Conservation (phyloP, 2,329 filamentous ascomycete genomes). For the Chaetomiaceae sp. region DNA sequence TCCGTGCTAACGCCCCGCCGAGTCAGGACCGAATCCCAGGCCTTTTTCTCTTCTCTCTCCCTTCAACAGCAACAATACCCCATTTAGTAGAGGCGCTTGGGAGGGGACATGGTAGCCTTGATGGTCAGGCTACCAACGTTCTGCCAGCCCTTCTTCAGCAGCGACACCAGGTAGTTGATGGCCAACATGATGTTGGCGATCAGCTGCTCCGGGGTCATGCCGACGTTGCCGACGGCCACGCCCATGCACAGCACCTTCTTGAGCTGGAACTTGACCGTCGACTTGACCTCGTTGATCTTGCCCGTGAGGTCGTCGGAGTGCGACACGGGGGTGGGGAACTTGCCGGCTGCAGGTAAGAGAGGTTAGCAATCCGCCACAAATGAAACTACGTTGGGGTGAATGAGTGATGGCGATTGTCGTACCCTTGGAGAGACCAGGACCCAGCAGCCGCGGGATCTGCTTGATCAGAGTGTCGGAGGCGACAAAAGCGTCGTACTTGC, state of each 20-base stretch:
- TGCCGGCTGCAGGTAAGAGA: slow-evolving; percentile 63
- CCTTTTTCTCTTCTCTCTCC: neutral
- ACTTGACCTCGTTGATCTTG: slow-evolving; percentile 99
- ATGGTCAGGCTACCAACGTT: slow-evolving; percentile 99
- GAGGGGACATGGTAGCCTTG: slow-evolving; percentile 99
- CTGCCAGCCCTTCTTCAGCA: slow-evolving; percentile 99
- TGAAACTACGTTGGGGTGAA: too few species aligned
- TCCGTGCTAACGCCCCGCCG: too few species aligned
- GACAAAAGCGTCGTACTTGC: slow-evolving; percentile 99
- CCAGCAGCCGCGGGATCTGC: slow-evolving; percentile 99
- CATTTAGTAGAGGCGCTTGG: slow-evolving; percentile 89
- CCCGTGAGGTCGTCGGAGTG: slow-evolving; percentile 87
- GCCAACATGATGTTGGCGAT: slow-evolving; percentile 99
- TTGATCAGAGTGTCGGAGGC: slow-evolving; percentile 97
- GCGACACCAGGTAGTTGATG: slow-evolving; percentile 99
- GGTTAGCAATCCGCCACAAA: slow-evolving; percentile 28
- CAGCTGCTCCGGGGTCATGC: slow-evolving; percentile 92
- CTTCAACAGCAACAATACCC: neutral
- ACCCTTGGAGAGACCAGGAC: slow-evolving; percentile 97
- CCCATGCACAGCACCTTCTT: slow-evolving; percentile 99
- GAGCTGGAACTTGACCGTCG: slow-evolving; percentile 99
- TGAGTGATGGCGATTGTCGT: slow-evolving; percentile 34
- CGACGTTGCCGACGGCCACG: slow-evolving; percentile 98
- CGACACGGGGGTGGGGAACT: slow-evolving; percentile 98
- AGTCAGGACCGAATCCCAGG: slow-evolving; percentile 1